These are phyloP conservation scores for Aspergillus tanneri DNA, from an alignment of 2,329 filamentous ascomycete genomes.

Conservation along the genomic window DNA sequence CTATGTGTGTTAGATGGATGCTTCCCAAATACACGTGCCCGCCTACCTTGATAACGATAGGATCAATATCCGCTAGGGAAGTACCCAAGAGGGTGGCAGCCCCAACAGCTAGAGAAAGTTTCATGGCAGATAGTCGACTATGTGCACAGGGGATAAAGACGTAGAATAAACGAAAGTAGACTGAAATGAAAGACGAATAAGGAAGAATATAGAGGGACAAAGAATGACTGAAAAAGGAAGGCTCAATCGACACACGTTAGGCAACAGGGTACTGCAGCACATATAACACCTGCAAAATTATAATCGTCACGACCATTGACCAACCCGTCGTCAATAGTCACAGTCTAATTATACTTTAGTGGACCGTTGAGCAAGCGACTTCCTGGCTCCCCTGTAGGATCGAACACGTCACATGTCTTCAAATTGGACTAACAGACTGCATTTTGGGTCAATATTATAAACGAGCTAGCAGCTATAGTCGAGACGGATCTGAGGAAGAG, in stretches of 20 bases:
- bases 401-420: constrained; percentile 12
- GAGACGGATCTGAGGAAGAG: too few relatives aligned
- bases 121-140: constrained; percentile 12
- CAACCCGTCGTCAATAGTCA: not conserved
- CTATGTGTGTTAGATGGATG: constrained; percentile 38
- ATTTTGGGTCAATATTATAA: constrained; percentile 1
- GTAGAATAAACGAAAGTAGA: not conserved
- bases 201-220: not conserved
- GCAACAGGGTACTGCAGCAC: constrained; percentile 1
- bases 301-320: not conserved
- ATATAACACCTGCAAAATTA: constrained; percentile 5
- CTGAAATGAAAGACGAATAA: constrained; percentile 7
- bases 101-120: constrained; percentile 17
- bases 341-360: constrained; percentile 3
- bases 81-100: constrained; percentile 44
- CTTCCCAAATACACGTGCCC: not conserved
- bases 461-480: not conserved
- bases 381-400: constrained; percentile 6
- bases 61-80: constrained; percentile 54
- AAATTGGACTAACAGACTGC: too few relatives aligned
- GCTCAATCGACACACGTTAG: not conserved
- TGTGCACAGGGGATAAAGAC: not conserved
- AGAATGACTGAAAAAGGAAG: not conserved
- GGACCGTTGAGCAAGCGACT: not conserved
- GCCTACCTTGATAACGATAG: constrained; percentile 53